Evolutionary conservation across 2,329 filamentous ascomycete species (phyloP), one percentile per base, ranked within the genome.

Genomic region (Monilinia aucupariae): DNA sequence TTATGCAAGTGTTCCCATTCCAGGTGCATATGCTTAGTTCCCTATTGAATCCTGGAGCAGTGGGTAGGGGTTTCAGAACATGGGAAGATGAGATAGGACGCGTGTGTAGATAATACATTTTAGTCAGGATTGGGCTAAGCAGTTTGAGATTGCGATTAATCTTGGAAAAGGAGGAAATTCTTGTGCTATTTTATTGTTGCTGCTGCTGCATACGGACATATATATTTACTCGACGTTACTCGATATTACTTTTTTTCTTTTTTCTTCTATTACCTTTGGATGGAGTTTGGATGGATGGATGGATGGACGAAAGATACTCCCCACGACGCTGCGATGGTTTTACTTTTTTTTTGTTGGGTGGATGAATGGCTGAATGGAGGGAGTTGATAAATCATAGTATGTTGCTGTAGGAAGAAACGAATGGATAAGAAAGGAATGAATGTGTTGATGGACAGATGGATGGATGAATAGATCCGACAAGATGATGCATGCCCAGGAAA

Each of bases 1-100:
- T 55, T 97, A 96, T 75, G 92, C 87, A 15, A 79, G 88, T 27
- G 93, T 97, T 39, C 91, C 92, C 0, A 96, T 97, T 64, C 93
- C 93, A 0, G 90, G 89, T 7, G 90, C 92, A 0, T 97, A 97
- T 73, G 69, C 85, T 34, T 62, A 81, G 79, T 75, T 82, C 78
- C 71, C 81, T 82, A 6, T 58, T 65, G 4, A 30, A 62, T 22
- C 41, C 78, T 78, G 39, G 76, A 78, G 10, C 74, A 69, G 49
- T 79, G 80, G 66, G 67, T 54, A 59, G 9, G 55, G 68, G 25
- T 69, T 71, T 52, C 69, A 65, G 25, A 69, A 64, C 64, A 64
- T 70, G 20, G 71, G 72, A 20, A 67, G 27, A 51, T 32, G 17
- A n/a, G 25, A 27, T 45, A 17, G 27, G 25, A 27, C 32, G 25